Percentiles rank a stretch among this genome's conserved stretches.
Conservation (phyloP, 441 rosid genomes). For the Mallotus japonicus region DNA sequence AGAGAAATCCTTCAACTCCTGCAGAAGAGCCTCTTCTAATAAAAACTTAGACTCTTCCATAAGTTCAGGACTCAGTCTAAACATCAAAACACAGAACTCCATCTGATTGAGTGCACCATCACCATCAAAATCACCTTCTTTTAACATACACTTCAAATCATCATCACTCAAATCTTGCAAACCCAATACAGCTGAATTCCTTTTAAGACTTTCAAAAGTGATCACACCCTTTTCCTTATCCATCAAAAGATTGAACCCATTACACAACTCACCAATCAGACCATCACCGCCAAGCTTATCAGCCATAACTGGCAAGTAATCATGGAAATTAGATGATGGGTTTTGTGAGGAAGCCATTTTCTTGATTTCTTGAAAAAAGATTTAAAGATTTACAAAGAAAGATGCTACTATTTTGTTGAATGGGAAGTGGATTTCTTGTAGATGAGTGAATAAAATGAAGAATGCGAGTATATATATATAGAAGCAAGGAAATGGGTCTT, state of each 20-base stretch:
- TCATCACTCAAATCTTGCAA: slow-evolving; percentile 51
- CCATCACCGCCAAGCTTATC: slow-evolving; percentile 63
- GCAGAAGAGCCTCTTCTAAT: slow-evolving; percentile 41
- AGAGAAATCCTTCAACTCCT: slow-evolving; percentile 34
- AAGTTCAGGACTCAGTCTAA: slow-evolving; percentile 61
- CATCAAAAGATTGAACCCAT: slow-evolving; percentile 55
- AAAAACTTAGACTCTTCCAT: slow-evolving; percentile 52
- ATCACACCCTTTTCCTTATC: slow-evolving; percentile 50
- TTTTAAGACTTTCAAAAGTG: slow-evolving; percentile 52
- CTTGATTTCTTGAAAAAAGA: background rate
- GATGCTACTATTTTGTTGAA: too few relatives aligned
- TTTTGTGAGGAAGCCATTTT: slow-evolving; percentile 28
- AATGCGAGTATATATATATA: slow-evolving; percentile 19
- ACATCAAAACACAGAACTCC: slow-evolving; percentile 69
- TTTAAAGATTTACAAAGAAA: background rate
- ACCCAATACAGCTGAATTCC: slow-evolving; percentile 47
- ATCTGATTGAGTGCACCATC: slow-evolving; percentile 55
- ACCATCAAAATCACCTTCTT: slow-evolving; percentile 60
- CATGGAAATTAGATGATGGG: slow-evolving; percentile 34
- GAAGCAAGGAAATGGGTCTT: slow-evolving; percentile 29
- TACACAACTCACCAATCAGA: slow-evolving; percentile 51
- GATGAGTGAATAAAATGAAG: background rate
- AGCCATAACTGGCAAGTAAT: slow-evolving; percentile 56
- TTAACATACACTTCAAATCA: slow-evolving; percentile 47
- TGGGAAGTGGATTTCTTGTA: background rate